phyloP scores from a whole-genome alignment of 2,329 filamentous ascomycete species.

The Stagonosporopsis cucurbitacearum region DNA sequence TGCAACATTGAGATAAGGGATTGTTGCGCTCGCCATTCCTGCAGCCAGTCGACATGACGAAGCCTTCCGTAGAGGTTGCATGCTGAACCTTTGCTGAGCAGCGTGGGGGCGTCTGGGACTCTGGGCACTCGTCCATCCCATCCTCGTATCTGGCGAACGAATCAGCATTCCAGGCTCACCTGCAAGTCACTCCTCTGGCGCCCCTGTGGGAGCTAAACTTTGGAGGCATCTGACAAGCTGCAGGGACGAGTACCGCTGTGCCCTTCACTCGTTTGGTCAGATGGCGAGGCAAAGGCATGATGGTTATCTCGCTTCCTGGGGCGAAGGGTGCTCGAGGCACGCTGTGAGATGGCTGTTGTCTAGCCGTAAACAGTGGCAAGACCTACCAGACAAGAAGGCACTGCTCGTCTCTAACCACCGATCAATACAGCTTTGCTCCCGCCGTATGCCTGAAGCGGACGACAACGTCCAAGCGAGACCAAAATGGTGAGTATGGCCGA shows the following conservation, averaged over 20 bases:
- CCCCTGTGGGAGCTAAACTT: slow-evolving; percentile 20
- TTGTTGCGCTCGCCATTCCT: slow-evolving; percentile 34
- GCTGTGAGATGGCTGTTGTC: slow-evolving; percentile 20
- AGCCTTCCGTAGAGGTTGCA: slow-evolving; percentile 18
- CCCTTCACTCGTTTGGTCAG: slow-evolving; percentile 22
- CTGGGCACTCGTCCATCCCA: slow-evolving; percentile 12
- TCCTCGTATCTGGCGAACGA: slow-evolving; percentile 17
- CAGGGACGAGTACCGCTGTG: slow-evolving; percentile 10
- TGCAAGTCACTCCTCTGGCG: slow-evolving; percentile 14
- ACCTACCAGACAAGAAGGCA: slow-evolving; percentile 31
- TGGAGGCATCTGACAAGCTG: slow-evolving; percentile 18
- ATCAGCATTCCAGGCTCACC: slow-evolving; percentile 11
- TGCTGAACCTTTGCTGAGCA: slow-evolving; percentile 29
- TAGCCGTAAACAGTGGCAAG: slow-evolving; percentile 25
- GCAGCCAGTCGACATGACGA: slow-evolving; percentile 30
- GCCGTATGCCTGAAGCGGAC: slow-evolving; percentile 18
- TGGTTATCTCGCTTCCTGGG: slow-evolving; percentile 34
- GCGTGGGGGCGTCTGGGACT: slow-evolving; percentile 41
- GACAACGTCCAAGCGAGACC: slow-evolving; percentile 32
- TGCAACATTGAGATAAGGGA: slow-evolving; percentile 21
- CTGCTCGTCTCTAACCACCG: slow-evolving; percentile 22
- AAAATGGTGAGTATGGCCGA: slow-evolving; percentile 31
- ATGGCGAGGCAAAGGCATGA: slow-evolving; percentile 28
- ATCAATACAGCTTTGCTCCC: slow-evolving; percentile 36
- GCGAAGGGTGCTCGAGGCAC: slow-evolving; percentile 15